Percentiles rank a stretch among this genome's conserved stretches.
Conservation (phyloP, 345 rosid species). For the Salix purpurea region DNA sequence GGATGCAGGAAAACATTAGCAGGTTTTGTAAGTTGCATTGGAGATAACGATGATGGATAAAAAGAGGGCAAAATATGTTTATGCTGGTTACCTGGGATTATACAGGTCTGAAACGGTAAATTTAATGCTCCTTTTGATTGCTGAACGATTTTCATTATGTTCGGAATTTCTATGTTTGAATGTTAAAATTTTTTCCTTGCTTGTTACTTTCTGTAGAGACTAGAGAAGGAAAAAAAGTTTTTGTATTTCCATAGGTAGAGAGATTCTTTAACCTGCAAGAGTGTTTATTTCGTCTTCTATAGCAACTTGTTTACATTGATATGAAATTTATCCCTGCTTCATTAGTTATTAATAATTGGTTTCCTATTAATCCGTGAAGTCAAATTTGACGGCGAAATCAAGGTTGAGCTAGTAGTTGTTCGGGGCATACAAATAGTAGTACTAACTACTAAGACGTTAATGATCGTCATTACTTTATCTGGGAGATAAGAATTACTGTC, state of each 20-base stretch:
- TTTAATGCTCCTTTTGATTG: neutral
- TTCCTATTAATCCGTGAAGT: neutral
- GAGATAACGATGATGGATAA: slow-evolving; percentile 25
- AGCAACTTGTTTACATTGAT: neutral
- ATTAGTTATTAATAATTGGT: neutral
- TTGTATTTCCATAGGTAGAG: neutral
- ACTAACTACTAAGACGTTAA: neutral
- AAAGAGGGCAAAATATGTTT: neutral
- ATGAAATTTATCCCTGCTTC: neutral
- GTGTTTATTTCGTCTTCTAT: neutral
- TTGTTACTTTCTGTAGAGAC: neutral
- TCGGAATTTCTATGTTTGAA: neutral
- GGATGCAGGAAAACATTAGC: slow-evolving; percentile 20
- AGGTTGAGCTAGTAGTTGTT: neutral
- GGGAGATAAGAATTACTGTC: neutral
- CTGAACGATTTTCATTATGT: neutral
- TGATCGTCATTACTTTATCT: neutral
- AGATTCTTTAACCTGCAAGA: neutral
- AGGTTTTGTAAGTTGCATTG: slow-evolving; percentile 27
- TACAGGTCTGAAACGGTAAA: neutral
- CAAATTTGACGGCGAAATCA: neutral
- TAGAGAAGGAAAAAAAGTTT: neutral
- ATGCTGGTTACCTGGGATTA: neutral
- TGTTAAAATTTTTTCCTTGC: neutral
- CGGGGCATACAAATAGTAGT: neutral